phyloP scores from a whole-genome alignment of 345 rosid species.

The Dovyalis caffra region DNA sequence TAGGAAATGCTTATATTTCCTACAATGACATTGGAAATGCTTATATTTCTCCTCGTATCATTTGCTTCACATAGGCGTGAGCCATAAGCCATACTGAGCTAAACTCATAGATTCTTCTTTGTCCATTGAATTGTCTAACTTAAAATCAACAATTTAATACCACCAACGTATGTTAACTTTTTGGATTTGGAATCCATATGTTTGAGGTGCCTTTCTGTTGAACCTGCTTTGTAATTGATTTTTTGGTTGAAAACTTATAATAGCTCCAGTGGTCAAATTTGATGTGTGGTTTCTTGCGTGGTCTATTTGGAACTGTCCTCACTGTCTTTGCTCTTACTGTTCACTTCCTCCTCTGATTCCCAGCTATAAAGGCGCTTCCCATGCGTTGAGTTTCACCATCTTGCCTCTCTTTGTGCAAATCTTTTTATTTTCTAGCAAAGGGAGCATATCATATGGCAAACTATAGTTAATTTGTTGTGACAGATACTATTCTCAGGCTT shows the following conservation, averaged over 20 bases:
- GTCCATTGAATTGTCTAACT: background rate
- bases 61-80: background rate
- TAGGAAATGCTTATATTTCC: background rate
- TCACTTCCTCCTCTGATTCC: background rate
- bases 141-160: background rate
- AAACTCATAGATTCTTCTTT: background rate
- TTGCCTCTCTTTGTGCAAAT: constrained; percentile 1
- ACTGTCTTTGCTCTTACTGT: background rate
- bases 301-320: background rate
- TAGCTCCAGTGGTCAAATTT: background rate
- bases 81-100: background rate
- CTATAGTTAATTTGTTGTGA: background rate
- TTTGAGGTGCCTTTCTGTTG: background rate
- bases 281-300: background rate
- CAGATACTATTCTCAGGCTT: background rate
- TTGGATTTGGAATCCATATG: background rate
- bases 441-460: background rate
- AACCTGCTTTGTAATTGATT: background rate
- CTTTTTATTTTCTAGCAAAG: background rate
- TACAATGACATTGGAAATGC: no score
- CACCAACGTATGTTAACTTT: background rate
- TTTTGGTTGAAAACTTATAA: background rate
- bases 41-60: background rate
- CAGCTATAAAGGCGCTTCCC: background rate
- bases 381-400: background rate